Conservation (phyloP, 2,329 filamentous ascomycete genomes). For the Raffaelea arxii region DNA sequence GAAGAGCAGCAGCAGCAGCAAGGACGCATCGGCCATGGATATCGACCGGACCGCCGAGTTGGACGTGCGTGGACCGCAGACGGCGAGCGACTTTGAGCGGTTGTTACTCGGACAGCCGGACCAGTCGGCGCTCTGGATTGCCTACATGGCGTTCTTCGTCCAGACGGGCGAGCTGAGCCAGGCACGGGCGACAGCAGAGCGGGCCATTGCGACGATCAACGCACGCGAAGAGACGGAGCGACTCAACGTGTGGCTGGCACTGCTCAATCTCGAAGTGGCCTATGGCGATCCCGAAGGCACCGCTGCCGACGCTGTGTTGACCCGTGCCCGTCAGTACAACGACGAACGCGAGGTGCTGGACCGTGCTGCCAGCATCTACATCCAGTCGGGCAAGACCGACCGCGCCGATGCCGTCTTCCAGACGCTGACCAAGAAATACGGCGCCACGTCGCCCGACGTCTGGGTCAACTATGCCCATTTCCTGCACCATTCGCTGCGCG, state of each 20-base stretch:
- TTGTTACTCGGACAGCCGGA: constrained; percentile 86
- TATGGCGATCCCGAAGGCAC: constrained; percentile 77
- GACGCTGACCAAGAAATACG: constrained; percentile 77
- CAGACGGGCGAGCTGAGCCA: constrained; percentile 82
- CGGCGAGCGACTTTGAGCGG: constrained; percentile 85
- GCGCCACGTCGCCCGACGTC: constrained; percentile 66
- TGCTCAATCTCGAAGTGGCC: constrained; percentile 87
- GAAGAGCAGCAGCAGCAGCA: no score
- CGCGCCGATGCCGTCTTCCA: constrained; percentile 87
- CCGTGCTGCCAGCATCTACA: constrained; percentile 86
- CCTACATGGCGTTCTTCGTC: constrained; percentile 98
- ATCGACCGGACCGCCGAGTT: constrained; percentile 88
- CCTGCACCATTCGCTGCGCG: constrained; percentile 63
- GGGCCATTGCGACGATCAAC: constrained; percentile 83
- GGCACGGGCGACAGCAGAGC: constrained; percentile 80
- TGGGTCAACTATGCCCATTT: constrained; percentile 96
- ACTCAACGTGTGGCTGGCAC: constrained; percentile 88
- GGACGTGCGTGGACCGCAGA: constrained; percentile 79
- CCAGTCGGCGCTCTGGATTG: constrained; percentile 87
- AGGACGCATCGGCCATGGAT: constrained; percentile 62
- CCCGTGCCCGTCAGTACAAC: constrained; percentile 87
- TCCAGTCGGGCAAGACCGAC: constrained; percentile 75
- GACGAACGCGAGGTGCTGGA: constrained; percentile 85
- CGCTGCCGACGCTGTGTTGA: constrained; percentile 82
- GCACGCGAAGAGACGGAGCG: constrained; percentile 88